Conservation (phyloP, 2,329 filamentous ascomycete species). For the Lachnellula cervina region DNA sequence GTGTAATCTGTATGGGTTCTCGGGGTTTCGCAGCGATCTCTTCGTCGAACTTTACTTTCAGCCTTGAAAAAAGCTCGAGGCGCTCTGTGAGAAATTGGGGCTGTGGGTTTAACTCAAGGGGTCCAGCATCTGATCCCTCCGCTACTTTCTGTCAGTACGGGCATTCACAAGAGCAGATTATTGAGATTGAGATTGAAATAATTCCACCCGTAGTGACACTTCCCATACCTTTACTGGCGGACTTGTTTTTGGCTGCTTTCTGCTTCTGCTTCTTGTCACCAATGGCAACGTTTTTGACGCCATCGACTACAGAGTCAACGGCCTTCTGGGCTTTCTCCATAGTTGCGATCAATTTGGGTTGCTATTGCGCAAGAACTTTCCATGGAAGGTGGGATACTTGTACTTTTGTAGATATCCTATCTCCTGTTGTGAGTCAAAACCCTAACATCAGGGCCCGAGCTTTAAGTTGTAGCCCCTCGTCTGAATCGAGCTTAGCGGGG, state of each 20-base stretch:
- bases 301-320: slow-evolving; percentile 48
- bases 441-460: too few species aligned
- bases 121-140: slow-evolving; percentile 37
- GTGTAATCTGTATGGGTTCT: slow-evolving; percentile 67
- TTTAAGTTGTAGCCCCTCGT: neutral
- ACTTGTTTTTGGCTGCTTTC: slow-evolving; percentile 45
- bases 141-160: slow-evolving; percentile 15
- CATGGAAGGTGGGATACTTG: neutral
- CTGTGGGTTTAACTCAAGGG: slow-evolving; percentile 47
- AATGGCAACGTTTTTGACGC: slow-evolving; percentile 56
- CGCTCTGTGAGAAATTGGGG: slow-evolving; percentile 80
- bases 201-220: too few species aligned
- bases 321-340: slow-evolving; percentile 48
- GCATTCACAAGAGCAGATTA: too few species aligned
- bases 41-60: slow-evolving; percentile 79
- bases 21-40: slow-evolving; percentile 67
- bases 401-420: neutral
- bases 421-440: neutral
- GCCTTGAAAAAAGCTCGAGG: slow-evolving; percentile 79
- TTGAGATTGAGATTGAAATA: too few species aligned
- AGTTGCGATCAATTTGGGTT: slow-evolving; percentile 17
- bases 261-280: slow-evolving; percentile 36
- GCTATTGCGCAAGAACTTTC: slow-evolving; percentile 7
- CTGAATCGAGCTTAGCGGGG: neutral
- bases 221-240: slow-evolving; percentile 28